A percentile compares a stretch with the other conserved stretches of the same genome.
Evolutionary conservation across 2,329 filamentous ascomycete species (phyloP).

Genomic region (Scedosporium boydii): DNA sequence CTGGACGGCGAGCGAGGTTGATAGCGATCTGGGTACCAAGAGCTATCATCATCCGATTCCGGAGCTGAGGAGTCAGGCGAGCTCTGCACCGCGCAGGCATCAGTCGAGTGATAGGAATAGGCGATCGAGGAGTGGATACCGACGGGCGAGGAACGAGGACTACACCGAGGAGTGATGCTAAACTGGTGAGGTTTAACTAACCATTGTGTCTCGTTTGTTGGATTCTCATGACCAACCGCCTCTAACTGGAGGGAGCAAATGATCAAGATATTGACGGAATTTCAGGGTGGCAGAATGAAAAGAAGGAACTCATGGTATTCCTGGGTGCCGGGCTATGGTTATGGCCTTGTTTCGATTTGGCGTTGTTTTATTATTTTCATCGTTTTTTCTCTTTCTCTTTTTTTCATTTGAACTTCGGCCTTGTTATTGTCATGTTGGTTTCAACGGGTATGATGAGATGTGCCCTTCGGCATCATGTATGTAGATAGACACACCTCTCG

Average conservation of each 20-base stretch:
- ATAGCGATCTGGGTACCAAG: conserved; percentile 46
- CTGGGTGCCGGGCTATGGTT: not conserved
- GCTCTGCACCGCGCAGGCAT: conserved; percentile 13
- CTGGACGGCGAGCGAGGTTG: conserved; percentile 29
- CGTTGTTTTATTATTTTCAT: not conserved
- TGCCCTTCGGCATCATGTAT: conserved; percentile 1
- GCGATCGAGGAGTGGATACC: conserved; percentile 23
- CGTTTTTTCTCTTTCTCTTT: not conserved
- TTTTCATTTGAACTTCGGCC: not conserved
- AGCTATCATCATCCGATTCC: conserved; percentile 47
- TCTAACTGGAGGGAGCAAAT: too few species aligned
- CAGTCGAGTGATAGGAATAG: conserved; percentile 18
- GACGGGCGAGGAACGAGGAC: conserved; percentile 23
- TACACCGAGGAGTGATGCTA: conserved; percentile 4
- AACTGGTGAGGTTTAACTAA: conserved; percentile 1
- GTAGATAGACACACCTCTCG: not conserved
- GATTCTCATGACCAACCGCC: too few species aligned
- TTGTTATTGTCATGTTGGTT: not conserved
- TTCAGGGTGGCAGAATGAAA: too few species aligned
- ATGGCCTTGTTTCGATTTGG: not conserved
- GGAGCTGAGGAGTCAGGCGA: conserved; percentile 27
- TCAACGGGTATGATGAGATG: conserved; percentile 4
- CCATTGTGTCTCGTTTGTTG: too few species aligned
- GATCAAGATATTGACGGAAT: too few species aligned
- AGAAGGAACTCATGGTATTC: not conserved